phyloP scores from a whole-genome alignment of 1,139 yeast species.

The Taphrina confusa region DNA sequence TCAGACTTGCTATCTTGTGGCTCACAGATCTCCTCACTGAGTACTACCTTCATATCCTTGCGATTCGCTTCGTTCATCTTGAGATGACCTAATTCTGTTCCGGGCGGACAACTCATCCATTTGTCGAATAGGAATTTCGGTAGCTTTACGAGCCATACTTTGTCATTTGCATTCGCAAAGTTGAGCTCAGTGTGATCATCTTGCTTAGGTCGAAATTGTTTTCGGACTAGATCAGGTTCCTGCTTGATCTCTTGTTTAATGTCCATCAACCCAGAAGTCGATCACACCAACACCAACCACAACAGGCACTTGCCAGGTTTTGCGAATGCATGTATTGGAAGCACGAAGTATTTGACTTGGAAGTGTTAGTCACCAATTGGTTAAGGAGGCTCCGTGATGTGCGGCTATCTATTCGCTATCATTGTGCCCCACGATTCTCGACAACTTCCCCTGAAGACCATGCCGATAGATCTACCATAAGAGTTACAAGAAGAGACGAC shows the following conservation, averaged over 20 bases:
- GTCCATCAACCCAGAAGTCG: neutral
- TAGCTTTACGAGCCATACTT: constrained; percentile 87
- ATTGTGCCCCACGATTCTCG: constrained; percentile 5
- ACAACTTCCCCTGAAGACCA: no score
- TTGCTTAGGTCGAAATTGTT: constrained; percentile 39
- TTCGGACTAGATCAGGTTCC: constrained; percentile 36
- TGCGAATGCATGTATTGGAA: no score
- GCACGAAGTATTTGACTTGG: no score
- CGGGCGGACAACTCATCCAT: constrained; percentile 59
- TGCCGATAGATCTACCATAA: no score
- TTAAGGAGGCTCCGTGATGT: no score
- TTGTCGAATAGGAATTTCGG: constrained; percentile 82
- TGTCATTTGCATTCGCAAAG: constrained; percentile 48
- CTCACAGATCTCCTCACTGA: neutral
- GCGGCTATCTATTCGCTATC: constrained; percentile 7
- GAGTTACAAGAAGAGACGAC: no score
- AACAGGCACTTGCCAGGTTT: no score
- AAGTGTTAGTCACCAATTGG: no score
- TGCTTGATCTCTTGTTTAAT: constrained; percentile 33
- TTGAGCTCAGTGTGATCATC: constrained; percentile 50
- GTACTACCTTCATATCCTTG: constrained; percentile 31
- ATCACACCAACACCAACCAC: no score
- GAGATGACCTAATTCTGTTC: constrained; percentile 32
- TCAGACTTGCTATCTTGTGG: neutral
- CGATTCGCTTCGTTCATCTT: constrained; percentile 28